Base-by-base conservation (phyloP, 192 early-diverging fungal species). In the Backusella tarrabulga region DNA sequence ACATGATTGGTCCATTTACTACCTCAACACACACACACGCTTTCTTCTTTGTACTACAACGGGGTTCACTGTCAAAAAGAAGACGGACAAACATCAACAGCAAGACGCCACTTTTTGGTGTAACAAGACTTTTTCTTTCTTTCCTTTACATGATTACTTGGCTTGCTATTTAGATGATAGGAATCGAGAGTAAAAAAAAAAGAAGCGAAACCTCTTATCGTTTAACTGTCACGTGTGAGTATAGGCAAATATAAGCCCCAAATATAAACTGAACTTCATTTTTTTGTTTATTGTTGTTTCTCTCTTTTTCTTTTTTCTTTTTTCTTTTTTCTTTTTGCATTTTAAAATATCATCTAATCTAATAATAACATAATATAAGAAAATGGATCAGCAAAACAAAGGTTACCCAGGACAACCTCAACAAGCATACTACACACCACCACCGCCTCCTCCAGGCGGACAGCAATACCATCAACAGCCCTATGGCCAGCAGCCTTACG, bases 401-500 rank as follows among this genome's bases (percentile, higher is more conserved):
- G 70, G 70, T 6, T 50, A 60, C 54, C n/a, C n/a, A 60, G 54
- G 54, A 1, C 54, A 60, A 26, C 21, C 21, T 3, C 54, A 60
- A 3, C 54, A 60, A 12, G 21, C n/a, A 7, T 60, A 60, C 23
- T 60, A 60, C 6, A 60, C 54, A 29, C 54, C 54, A 3, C 54
- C 54, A 60, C 54, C 54, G 3, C 54, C 54, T 26, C 54, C 54
- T 23, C 54, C 54, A 7, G 54, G 54, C 3, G 56, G 23, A 63
- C 56, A 63, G 56, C 56, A 63, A 4, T 29, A 63, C 9, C 54
- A 60, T 11, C 54, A 60, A 14, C 38, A 71, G 17, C 71, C 71
- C 4, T 77, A 71, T 68, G 23, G 41, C 26, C 76, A 70, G 7
- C 76, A 70, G 11, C 76, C 76, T 29, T 75, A 56, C 19, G 46